Conservation (phyloP, 495 filamentous ascomycete genomes). For the Letharia columbiana region DNA sequence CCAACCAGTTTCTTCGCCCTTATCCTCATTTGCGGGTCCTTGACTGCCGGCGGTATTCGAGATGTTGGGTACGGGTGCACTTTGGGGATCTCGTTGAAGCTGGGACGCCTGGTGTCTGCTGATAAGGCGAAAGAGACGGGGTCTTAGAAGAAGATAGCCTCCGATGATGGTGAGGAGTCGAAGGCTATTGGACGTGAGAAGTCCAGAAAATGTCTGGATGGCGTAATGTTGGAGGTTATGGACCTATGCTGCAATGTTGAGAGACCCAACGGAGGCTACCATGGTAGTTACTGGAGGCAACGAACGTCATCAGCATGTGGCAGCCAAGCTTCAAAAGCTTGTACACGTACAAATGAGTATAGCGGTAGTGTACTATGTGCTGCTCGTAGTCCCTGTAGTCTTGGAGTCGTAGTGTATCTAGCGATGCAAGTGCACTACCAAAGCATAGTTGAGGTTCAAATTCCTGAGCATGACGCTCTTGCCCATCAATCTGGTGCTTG, state of each 20-base stretch:
- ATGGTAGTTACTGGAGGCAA: neutral
- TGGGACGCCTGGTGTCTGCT: slow-evolving; percentile 37
- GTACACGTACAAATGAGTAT: neutral
- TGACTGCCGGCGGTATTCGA: neutral
- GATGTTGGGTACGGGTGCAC: slow-evolving; percentile 21
- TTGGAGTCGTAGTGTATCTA: neutral
- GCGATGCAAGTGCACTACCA: neutral
- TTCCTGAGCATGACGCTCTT: neutral
- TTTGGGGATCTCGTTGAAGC: slow-evolving; percentile 30
- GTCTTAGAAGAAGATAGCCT: slow-evolving; percentile 56
- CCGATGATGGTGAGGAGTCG: slow-evolving; percentile 53
- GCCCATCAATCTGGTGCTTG: neutral
- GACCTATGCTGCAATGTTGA: neutral
- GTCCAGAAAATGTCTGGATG: neutral
- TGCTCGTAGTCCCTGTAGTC: neutral
- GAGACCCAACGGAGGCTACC: neutral
- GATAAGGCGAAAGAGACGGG: slow-evolving; percentile 49
- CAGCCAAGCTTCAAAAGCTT: neutral
- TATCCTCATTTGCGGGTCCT: neutral
- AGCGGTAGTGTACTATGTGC: neutral
- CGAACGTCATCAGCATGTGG: slow-evolving; percentile 3
- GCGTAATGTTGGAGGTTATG: neutral
- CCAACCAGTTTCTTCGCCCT: neutral
- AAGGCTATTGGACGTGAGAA: slow-evolving; percentile 36
- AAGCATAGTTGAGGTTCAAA: neutral